phyloP scores from a whole-genome alignment of 1,139 yeast species.

The Scheffersomyces segobiensis region DNA sequence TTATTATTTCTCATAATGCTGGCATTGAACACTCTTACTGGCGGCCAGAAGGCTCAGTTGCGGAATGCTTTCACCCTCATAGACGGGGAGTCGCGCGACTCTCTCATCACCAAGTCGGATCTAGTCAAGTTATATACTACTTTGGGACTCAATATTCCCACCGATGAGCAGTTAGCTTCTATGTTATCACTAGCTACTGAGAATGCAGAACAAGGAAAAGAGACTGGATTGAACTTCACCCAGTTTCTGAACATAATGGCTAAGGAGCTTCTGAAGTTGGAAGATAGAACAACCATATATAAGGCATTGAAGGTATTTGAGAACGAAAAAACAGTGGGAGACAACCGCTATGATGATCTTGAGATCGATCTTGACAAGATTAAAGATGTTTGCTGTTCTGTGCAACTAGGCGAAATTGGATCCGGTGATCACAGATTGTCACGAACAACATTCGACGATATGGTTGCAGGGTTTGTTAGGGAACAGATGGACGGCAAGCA shows the following conservation, averaged over 20 bases:
- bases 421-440: constrained; percentile 53
- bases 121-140: constrained; percentile 55
- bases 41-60: constrained; percentile 43
- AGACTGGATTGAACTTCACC: constrained; percentile 61
- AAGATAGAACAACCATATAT: constrained; percentile 58
- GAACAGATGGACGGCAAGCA: constrained; percentile 59
- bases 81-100: constrained; percentile 82
- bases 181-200: constrained; percentile 46
- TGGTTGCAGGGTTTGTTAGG: constrained; percentile 57
- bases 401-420: constrained; percentile 44
- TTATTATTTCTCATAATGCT: constrained; percentile 12
- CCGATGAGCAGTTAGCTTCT: constrained; percentile 40
- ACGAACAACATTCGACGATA: constrained; percentile 50
- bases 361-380: constrained; percentile 53
- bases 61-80: constrained; percentile 58
- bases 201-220: constrained; percentile 14
- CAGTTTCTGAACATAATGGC: constrained; percentile 72
- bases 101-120: constrained; percentile 61
- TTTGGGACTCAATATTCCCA: constrained; percentile 45
- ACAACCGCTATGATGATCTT: constrained; percentile 25
- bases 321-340: constrained; percentile 25
- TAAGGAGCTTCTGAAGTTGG: constrained; percentile 54
- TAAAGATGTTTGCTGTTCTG: constrained; percentile 49
- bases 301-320: constrained; percentile 66
- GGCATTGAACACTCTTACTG: constrained; percentile 40